Conservation (phyloP, 257 asterid genomes). For the Solanum bukasovii region DNA sequence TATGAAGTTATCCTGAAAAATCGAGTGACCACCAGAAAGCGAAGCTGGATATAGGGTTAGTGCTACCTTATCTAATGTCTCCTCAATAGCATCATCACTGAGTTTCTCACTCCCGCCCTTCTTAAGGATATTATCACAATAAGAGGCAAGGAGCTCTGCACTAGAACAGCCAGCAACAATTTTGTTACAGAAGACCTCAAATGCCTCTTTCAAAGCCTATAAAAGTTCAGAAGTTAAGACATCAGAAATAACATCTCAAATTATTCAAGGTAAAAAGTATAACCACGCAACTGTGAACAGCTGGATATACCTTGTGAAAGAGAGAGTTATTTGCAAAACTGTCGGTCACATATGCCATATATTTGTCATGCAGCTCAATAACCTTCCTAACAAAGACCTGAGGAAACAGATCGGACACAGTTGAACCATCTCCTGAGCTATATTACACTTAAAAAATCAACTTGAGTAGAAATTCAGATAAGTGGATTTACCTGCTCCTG, state of each 20-base stretch:
- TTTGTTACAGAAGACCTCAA: slow-evolving; percentile 47
- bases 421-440: neutral
- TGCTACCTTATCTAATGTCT: slow-evolving; percentile 37
- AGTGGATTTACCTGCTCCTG: slow-evolving; percentile 30
- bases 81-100: slow-evolving; percentile 46
- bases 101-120: slow-evolving; percentile 43
- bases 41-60: neutral
- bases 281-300: neutral
- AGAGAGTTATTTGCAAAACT: slow-evolving; percentile 30
- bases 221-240: neutral
- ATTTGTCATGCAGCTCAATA: slow-evolving; percentile 43
- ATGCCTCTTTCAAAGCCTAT: slow-evolving; percentile 46
- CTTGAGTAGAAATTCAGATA: neutral
- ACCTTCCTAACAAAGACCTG: slow-evolving; percentile 34
- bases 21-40: neutral
- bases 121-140: slow-evolving; percentile 42
- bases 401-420: neutral
- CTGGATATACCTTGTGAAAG: slow-evolving; percentile 33
- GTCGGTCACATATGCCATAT: slow-evolving; percentile 21
- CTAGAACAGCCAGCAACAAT: slow-evolving; percentile 26
- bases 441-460: neutral
- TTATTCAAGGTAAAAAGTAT: neutral
- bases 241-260: neutral
- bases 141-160: slow-evolving; percentile 41
- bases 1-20: neutral